Evolutionary conservation across 2,329 filamentous ascomycete species (phyloP), one percentile per base, ranked within the genome.

Genomic region (Zymoseptoria passerinii): DNA sequence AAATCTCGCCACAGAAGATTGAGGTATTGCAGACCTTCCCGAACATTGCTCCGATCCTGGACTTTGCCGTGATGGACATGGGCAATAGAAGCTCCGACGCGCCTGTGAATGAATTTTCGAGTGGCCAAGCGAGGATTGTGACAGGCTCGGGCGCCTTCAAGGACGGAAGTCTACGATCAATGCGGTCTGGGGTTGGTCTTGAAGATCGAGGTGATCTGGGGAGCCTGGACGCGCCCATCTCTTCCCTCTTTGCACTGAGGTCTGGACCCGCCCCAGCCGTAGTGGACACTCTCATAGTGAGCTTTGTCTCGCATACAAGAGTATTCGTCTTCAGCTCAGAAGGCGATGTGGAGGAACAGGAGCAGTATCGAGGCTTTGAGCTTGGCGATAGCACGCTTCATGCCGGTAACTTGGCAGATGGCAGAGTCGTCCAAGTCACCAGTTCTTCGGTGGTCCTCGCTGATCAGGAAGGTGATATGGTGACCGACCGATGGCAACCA

Each of bases 51-150:
- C 94, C 94, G 0, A 89, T 99, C 49, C 76, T 97, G 48, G 94
- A 99, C 71, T 96, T 99, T 66, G 87, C 89, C 0, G 84, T 99
- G 16, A 96, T 97, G 90, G 94, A 97, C 68, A 88, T 97, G 80
- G 92, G 92, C 0, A 92, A 90, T 66, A 81, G 90, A 57, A 86
- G 89, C 60, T 87, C 87, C 20, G 88, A 94, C 63, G 84, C 81
- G 8, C 86, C 90, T 18, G 88, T 87, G 2, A 95, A 94, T 67
- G 89, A 94, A 62, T 99, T 96, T 69, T 95, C 92, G 0, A 96
- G 92, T 0, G 94, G 94, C 0, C 92, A 99, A 74, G 92, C 94
- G 51, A 84, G 92, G 48, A 89, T 99, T 61, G 90, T 99, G 9
- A 92, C 92, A 1, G 92, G 91, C 0, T 96, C 92, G 57, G 94